Percentiles rank a stretch among this genome's conserved stretches.
Evolutionary conservation across 2,329 filamentous ascomycete species (phyloP).

Genomic region (Lachnellula arida): DNA sequence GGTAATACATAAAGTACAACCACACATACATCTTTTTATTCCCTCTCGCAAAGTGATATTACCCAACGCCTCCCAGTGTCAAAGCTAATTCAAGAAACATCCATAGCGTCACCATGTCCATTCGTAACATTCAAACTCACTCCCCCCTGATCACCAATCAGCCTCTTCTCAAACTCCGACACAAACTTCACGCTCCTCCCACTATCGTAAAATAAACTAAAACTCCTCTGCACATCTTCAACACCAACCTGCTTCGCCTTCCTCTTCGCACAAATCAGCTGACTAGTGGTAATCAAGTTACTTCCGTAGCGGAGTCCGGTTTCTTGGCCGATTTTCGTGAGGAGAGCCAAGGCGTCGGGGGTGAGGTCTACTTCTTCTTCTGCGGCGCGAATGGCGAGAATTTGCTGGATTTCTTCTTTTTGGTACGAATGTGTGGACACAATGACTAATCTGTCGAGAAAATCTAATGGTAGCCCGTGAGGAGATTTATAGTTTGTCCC

Average conservation of each 20-base stretch:
- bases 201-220: conserved; percentile 90
- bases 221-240: conserved; percentile 89
- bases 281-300: conserved; percentile 93
- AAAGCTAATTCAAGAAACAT: conserved; percentile 34
- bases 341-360: conserved; percentile 80
- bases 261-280: conserved; percentile 81
- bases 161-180: conserved; percentile 79
- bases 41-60: neutral
- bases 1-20: conserved; percentile 12
- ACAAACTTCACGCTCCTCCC: conserved; percentile 87
- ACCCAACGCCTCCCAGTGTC: conserved; percentile 9
- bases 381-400: conserved; percentile 84
- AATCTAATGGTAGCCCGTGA: conserved; percentile 90
- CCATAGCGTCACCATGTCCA: conserved; percentile 64
- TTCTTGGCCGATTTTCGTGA: conserved; percentile 94
- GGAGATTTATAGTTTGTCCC: conserved; percentile 92
- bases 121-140: conserved; percentile 64
- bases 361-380: conserved; percentile 95
- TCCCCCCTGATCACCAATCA: conserved; percentile 81
- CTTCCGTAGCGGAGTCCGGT: conserved; percentile 92
- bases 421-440: conserved; percentile 87
- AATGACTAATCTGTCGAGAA: conserved; percentile 92
- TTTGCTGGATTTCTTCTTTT: conserved; percentile 83
- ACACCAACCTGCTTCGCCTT: conserved; percentile 78
- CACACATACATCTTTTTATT: conserved; percentile 9